Evolutionary conservation across 345 rosid genomes (phyloP).

Genomic region (Salix arbutifolia): DNA sequence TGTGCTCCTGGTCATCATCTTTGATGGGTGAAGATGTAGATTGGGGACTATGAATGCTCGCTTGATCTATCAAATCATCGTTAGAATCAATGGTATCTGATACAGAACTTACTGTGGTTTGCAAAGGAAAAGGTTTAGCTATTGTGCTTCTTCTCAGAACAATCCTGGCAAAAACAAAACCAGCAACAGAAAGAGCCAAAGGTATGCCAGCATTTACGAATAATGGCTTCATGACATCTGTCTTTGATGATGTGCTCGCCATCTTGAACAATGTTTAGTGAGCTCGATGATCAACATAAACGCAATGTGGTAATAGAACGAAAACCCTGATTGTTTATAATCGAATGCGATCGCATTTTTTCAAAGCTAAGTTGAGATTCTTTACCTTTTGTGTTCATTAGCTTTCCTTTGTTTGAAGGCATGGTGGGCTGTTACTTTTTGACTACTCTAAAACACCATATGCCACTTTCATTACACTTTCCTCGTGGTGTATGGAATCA

Average conservation of each 20-base stretch:
- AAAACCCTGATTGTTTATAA: neutral
- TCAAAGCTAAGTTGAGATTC: constrained; percentile 29
- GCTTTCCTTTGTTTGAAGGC: constrained; percentile 38
- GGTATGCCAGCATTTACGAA: constrained; percentile 63
- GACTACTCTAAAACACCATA: constrained; percentile 24
- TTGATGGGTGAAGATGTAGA: constrained; percentile 11
- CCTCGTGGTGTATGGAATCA: constrained; percentile 30
- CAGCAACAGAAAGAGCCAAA: constrained; percentile 56
- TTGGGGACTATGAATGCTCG: constrained; percentile 5
- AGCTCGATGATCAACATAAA: neutral
- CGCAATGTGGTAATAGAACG: neutral
- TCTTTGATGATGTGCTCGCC: constrained; percentile 42
- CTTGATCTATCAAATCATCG: constrained; percentile 16
- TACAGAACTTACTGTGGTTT: constrained; percentile 10
- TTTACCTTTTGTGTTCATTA: constrained; percentile 28
- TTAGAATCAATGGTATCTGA: constrained; percentile 14
- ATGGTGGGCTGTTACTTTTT: constrained; percentile 36
- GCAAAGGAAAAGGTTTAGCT: constrained; percentile 16
- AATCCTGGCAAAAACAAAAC: constrained; percentile 49
- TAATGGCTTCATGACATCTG: constrained; percentile 46
- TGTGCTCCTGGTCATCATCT: constrained; percentile 25
- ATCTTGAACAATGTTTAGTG: neutral
- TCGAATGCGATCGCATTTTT: neutral
- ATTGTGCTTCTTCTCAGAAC: constrained; percentile 28
- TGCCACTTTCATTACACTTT: constrained; percentile 9